Evolutionary conservation across 176 grass and related monocot genomes (phyloP).

Genomic region (Hyparrhenia diplandra): DNA sequence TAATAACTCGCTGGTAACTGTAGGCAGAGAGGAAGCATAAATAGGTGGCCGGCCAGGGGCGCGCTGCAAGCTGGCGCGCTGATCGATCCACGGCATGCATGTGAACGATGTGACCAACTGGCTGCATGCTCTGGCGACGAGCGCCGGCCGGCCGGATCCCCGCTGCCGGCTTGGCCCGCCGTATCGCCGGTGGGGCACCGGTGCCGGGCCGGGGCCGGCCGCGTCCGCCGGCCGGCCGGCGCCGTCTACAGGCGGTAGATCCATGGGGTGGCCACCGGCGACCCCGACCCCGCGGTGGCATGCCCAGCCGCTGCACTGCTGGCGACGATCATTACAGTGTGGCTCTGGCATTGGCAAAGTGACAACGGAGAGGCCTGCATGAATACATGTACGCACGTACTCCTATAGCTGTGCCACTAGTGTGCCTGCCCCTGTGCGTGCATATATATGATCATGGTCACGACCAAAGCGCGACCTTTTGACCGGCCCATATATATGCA

Average conservation of each 20-base stretch:
- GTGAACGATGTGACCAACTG: constrained; percentile 18
- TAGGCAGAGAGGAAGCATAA: background rate
- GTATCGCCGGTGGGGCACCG: constrained; percentile 15
- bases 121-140: background rate
- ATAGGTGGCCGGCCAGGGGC: constrained; percentile 2
- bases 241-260: background rate
- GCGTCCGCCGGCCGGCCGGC: background rate
- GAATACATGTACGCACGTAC: too few relatives aligned
- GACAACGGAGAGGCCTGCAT: too few relatives aligned
- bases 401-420: too few relatives aligned
- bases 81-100: background rate
- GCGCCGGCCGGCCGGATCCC: constrained; percentile 28
- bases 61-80: background rate
- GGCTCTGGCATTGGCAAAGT: too few relatives aligned
- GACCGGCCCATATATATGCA: constrained; percentile 28
- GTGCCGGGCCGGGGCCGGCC: background rate
- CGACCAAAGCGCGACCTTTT: constrained; percentile 32
- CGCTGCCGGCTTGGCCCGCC: constrained; percentile 7
- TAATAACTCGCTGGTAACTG: background rate
- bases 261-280: background rate
- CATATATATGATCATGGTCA: constrained; percentile 4
- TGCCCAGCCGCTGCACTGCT: background rate
- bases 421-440: background rate
- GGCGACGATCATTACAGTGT: background rate
- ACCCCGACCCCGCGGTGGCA: background rate